Percentiles rank a stretch among this genome's conserved stretches.
Evolutionary conservation across 164 flowering plant genomes (phyloP).

Genomic region (Amborella trichopoda): DNA sequence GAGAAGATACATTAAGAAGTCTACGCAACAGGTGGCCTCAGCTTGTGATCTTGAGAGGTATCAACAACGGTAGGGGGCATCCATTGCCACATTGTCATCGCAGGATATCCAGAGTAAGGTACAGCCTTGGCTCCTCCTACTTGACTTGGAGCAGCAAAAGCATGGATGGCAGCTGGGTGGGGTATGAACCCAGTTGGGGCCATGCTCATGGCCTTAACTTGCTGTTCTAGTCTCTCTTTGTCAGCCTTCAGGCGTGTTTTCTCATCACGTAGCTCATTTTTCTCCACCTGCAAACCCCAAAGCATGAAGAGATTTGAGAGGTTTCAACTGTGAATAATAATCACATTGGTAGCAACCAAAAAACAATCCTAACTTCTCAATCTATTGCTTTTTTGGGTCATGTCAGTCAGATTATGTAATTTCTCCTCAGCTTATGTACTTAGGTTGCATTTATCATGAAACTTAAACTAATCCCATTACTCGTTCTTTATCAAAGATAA

Average conservation of each 20-base stretch:
- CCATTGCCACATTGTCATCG: slow-evolving; percentile 63
- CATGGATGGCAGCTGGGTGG: slow-evolving; percentile 24
- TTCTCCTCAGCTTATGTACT: no score
- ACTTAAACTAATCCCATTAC: no score
- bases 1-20: no score
- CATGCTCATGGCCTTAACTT: slow-evolving; percentile 27
- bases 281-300: slow-evolving; percentile 43
- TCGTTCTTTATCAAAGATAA: not conserved
- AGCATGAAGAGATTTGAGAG: no score
- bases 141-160: slow-evolving; percentile 37
- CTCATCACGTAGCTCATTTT: slow-evolving; percentile 61
- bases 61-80: slow-evolving; percentile 54
- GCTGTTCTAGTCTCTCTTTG: slow-evolving; percentile 41
- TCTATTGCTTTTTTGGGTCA: no score
- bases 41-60: slow-evolving; percentile 57
- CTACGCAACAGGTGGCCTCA: slow-evolving; percentile 61
- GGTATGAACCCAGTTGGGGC: slow-evolving; percentile 30
- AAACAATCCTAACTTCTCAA: no score
- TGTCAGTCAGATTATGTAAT: no score
- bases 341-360: no score
- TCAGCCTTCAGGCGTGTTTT: slow-evolving; percentile 45
- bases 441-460: no score
- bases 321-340: no score
- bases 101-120: slow-evolving; percentile 44
- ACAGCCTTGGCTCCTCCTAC: slow-evolving; percentile 30